Evolutionary conservation across 2,329 filamentous ascomycete species (phyloP).

Genomic region (Hypoxylon sp.): DNA sequence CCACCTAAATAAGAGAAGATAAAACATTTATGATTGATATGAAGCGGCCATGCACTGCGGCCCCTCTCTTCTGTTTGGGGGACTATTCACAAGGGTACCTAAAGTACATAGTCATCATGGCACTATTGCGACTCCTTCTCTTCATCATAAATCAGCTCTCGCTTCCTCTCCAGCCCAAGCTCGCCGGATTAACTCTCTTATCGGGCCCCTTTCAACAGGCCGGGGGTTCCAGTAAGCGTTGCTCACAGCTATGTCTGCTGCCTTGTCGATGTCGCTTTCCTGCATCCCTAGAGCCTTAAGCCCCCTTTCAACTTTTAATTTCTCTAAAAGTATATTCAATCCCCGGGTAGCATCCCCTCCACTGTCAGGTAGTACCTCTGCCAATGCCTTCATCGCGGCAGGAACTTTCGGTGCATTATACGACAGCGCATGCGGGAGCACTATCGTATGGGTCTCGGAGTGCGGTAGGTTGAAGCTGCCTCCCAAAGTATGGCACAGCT

Average conservation of each 20-base stretch:
- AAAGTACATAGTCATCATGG: no score
- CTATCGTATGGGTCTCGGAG: slow-evolving; percentile 73
- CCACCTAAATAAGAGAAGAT: no score
- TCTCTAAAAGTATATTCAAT: slow-evolving; percentile 66
- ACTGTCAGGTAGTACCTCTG: slow-evolving; percentile 65
- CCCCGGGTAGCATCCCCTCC: slow-evolving; percentile 70
- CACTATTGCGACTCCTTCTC: background rate
- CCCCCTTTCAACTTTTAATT: slow-evolving; percentile 64
- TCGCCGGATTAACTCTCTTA: slow-evolving; percentile 68
- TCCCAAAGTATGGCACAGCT: slow-evolving; percentile 74
- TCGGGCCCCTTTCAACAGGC: slow-evolving; percentile 62
- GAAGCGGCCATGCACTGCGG: no score
- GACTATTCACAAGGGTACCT: no score
- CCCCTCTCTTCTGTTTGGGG: no score
- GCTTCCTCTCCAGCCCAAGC: slow-evolving; percentile 72
- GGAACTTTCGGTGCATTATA: slow-evolving; percentile 71
- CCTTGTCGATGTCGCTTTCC: slow-evolving; percentile 70
- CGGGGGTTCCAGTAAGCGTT: slow-evolving; percentile 73
- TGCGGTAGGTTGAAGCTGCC: slow-evolving; percentile 74
- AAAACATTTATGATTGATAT: no score
- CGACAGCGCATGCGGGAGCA: slow-evolving; percentile 72
- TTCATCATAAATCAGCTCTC: slow-evolving; percentile 45
- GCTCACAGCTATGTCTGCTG: slow-evolving; percentile 67
- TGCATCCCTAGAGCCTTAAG: slow-evolving; percentile 69
- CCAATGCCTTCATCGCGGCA: slow-evolving; percentile 64